These are phyloP conservation scores for Mycena leptocephala DNA, from an alignment of 768 basidiomycete genomes.

Conservation along the genomic window DNA sequence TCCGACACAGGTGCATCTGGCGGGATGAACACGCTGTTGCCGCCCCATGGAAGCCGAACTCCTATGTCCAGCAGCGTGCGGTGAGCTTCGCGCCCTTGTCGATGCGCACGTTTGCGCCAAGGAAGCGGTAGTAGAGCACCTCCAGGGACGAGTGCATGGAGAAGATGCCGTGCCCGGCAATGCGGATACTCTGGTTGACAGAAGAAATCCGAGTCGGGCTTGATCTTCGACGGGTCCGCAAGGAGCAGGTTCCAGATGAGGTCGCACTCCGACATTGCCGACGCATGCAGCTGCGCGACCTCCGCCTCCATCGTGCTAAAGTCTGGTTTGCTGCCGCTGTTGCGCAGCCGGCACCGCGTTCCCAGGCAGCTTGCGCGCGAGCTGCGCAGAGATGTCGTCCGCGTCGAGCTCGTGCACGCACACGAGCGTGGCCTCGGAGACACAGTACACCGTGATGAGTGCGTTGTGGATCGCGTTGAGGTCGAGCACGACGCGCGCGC, in stretches of 20 bases:
- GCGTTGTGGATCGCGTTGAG: slow-evolving; percentile 43
- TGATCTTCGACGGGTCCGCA: slow-evolving; percentile 48
- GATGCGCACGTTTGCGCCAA: slow-evolving; percentile 62
- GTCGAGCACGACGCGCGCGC: slow-evolving; percentile 50
- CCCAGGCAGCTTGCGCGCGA: slow-evolving; percentile 52
- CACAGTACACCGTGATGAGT: slow-evolving; percentile 46
- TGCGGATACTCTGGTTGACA: slow-evolving; percentile 18
- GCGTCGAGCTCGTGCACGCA: slow-evolving; percentile 43
- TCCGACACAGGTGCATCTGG: slow-evolving; percentile 76
- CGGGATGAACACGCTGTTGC: slow-evolving; percentile 59
- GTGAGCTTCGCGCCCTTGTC: slow-evolving; percentile 53
- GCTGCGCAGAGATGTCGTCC: slow-evolving; percentile 36
- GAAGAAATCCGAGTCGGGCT: slow-evolving; percentile 54
- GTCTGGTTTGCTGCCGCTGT: slow-evolving; percentile 43
- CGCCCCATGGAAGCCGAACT: slow-evolving; percentile 38
- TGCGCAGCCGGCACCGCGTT: slow-evolving; percentile 56
- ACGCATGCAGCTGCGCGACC: slow-evolving; percentile 36
- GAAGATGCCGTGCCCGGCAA: slow-evolving; percentile 61
- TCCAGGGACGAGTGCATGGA: slow-evolving; percentile 53
- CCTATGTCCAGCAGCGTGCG: slow-evolving; percentile 52
- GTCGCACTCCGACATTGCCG: slow-evolving; percentile 51
- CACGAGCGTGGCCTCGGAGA: slow-evolving; percentile 54
- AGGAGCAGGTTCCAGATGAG: slow-evolving; percentile 52
- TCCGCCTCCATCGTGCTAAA: slow-evolving; percentile 51
- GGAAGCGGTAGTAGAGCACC: slow-evolving; percentile 60